A percentile compares a stretch with the other conserved stretches of the same genome.
These are phyloP conservation scores for Trichoderma breve DNA, from an alignment of 2,329 filamentous ascomycete species.

Conservation along the genomic window DNA sequence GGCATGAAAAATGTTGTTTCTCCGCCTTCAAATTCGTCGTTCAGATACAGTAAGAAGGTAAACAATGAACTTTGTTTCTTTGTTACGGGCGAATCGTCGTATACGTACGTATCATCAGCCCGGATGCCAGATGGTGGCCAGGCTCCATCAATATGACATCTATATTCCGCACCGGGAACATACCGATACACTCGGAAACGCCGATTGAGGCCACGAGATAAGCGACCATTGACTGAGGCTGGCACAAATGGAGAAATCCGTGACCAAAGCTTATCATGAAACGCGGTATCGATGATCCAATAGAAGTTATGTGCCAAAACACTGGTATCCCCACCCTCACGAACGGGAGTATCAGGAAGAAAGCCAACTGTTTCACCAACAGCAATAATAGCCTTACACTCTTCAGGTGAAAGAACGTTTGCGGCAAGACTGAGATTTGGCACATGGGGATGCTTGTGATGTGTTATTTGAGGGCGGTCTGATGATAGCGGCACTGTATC, in stretches of 20 bases:
- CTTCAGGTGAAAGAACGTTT: constrained; percentile 57
- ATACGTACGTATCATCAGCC: constrained; percentile 58
- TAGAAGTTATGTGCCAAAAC: constrained; percentile 72
- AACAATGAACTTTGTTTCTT: constrained; percentile 66
- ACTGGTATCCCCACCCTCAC: constrained; percentile 63
- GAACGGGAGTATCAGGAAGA: constrained; percentile 64
- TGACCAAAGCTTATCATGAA: constrained; percentile 62
- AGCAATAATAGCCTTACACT: constrained; percentile 65
- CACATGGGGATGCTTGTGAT: constrained; percentile 60
- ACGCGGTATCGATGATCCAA: constrained; percentile 64
- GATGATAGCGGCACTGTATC: constrained; percentile 54
- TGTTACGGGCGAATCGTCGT: constrained; percentile 60
- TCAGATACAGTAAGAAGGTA: constrained; percentile 67
- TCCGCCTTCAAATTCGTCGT: constrained; percentile 69
- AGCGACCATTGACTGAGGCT: constrained; percentile 50
- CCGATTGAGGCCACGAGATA: constrained; percentile 63
- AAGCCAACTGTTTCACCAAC: constrained; percentile 65
- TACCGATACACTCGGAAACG: constrained; percentile 72
- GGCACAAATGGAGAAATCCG: constrained; percentile 61
- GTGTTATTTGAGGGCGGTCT: constrained; percentile 46
- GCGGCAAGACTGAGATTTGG: constrained; percentile 60
- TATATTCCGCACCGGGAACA: constrained; percentile 69
- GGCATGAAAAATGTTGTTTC: constrained; percentile 72
- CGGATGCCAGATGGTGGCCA: constrained; percentile 69
- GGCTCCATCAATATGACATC: constrained; percentile 68